These are phyloP conservation scores for Leishmania braziliensis DNA, from an alignment of 208 protist species.

Conservation along the genomic window DNA sequence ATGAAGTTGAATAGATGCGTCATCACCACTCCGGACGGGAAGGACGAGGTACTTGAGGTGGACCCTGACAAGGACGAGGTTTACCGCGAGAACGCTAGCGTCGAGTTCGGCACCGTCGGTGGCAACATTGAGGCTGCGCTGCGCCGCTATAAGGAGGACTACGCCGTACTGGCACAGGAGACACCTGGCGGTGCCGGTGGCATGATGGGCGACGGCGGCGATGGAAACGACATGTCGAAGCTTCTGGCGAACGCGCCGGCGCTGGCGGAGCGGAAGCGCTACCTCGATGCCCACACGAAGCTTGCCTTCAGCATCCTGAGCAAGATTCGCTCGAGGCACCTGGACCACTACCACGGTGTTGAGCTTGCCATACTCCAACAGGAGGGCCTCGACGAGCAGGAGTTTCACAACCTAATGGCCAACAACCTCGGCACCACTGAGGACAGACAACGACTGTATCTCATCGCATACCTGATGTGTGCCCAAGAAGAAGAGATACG, in stretches of 20 bases:
- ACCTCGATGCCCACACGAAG: conserved; percentile 85
- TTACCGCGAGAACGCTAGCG: conserved; percentile 64
- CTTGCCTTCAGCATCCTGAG: conserved; percentile 73
- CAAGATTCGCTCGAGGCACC: conserved; percentile 62
- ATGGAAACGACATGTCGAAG: conserved; percentile 74
- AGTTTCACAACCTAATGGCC: conserved; percentile 66
- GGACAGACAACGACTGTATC: conserved; percentile 80
- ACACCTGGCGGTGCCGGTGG: conserved; percentile 33
- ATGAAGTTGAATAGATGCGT: conserved; percentile 88
- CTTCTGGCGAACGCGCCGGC: conserved; percentile 76
- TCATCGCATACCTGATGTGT: conserved; percentile 82
- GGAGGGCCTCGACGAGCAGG: conserved; percentile 68
- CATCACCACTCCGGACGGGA: conserved; percentile 50
- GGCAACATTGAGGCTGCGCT: conserved; percentile 71
- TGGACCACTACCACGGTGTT: conserved; percentile 88
- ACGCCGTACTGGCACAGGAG: conserved; percentile 59
- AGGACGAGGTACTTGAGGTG: conserved; percentile 74
- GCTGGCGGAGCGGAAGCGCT: conserved; percentile 83
- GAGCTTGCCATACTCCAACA: conserved; percentile 71
- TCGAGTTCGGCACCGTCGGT: conserved; percentile 78
- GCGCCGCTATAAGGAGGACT: conserved; percentile 75
- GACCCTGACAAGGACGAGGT: conserved; percentile 86
- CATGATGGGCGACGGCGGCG: conserved; percentile 34
- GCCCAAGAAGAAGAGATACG: conserved; percentile 46
- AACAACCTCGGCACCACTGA: conserved; percentile 47